Evolutionary conservation across 2,329 filamentous ascomycete genomes (phyloP).

Genomic region (Pseudomassariella vexata): DNA sequence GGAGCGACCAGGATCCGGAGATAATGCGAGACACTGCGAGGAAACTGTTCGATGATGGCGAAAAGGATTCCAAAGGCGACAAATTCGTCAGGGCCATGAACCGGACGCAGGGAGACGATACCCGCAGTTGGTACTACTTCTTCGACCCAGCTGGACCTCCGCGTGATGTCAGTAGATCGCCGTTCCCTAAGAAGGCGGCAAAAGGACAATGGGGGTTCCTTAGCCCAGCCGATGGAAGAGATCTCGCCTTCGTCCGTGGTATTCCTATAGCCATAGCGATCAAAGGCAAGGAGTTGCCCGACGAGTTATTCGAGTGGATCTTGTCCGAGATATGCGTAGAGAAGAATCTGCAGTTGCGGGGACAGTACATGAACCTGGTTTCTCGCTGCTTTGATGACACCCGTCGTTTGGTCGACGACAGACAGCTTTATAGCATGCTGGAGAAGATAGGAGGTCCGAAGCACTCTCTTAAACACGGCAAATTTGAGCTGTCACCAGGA

Average conservation of each 20-base stretch:
- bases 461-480: constrained; percentile 29
- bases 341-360: constrained; percentile 46
- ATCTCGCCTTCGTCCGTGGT: constrained; percentile 57
- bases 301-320: constrained; percentile 63
- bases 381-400: constrained; percentile 37
- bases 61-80: constrained; percentile 20
- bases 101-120: constrained; percentile 35
- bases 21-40: constrained; percentile 36
- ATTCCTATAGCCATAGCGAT: constrained; percentile 49
- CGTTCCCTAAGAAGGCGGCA: constrained; percentile 31
- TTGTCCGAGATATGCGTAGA: constrained; percentile 54
- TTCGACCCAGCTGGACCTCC: constrained; percentile 32
- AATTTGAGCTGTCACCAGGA: constrained; percentile 18
- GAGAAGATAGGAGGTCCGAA: constrained; percentile 49
- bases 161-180: constrained; percentile 15
- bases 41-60: constrained; percentile 26
- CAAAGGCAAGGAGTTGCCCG: constrained; percentile 43
- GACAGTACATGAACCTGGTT: constrained; percentile 55
- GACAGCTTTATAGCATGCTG: constrained; percentile 49
- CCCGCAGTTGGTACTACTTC: constrained; percentile 42
- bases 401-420: constrained; percentile 36
- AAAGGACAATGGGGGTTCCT: constrained; percentile 43
- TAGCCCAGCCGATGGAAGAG: constrained; percentile 41
- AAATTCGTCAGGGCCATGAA: constrained; percentile 40
- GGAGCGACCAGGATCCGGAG: constrained; percentile 10